Evolutionary conservation across 2,329 filamentous ascomycete genomes (phyloP).

Genomic region (Fusarium sambucinum): DNA sequence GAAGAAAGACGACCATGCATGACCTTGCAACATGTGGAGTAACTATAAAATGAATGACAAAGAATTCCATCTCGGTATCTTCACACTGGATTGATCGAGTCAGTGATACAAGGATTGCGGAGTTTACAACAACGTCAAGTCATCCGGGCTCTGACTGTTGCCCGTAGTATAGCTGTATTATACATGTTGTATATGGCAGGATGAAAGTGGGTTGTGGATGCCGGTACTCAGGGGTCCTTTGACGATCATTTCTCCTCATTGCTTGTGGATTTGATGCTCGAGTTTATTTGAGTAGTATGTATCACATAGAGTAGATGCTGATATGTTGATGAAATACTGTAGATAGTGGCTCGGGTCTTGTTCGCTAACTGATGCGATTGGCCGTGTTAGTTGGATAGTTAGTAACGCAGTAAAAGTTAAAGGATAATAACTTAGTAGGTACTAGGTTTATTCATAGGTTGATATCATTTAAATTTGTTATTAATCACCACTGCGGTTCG

Average conservation of each 20-base stretch:
- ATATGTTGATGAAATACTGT: not conserved
- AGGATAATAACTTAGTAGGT: too few species aligned
- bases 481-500: not conserved
- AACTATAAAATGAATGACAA: not conserved
- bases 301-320: not conserved
- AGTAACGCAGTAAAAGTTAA: too few species aligned
- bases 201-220: conserved; percentile 7
- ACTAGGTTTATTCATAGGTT: not conserved
- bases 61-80: not conserved
- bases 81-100: conserved; percentile 1
- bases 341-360: not conserved
- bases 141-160: not conserved
- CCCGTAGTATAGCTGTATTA: not conserved
- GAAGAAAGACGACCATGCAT: not conserved
- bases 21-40: conserved; percentile 1
- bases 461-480: not conserved
- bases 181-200: not conserved
- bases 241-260: conserved; percentile 13
- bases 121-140: not conserved
- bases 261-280: not conserved
- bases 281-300: conserved; percentile 8
- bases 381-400: not conserved
- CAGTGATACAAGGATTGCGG: not conserved
- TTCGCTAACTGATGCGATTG: conserved; percentile 19
- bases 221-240: conserved; percentile 21